These are phyloP conservation scores for Globisporangium barbulae DNA, from an alignment of 352 stramenopile species.

Conservation along the genomic window DNA sequence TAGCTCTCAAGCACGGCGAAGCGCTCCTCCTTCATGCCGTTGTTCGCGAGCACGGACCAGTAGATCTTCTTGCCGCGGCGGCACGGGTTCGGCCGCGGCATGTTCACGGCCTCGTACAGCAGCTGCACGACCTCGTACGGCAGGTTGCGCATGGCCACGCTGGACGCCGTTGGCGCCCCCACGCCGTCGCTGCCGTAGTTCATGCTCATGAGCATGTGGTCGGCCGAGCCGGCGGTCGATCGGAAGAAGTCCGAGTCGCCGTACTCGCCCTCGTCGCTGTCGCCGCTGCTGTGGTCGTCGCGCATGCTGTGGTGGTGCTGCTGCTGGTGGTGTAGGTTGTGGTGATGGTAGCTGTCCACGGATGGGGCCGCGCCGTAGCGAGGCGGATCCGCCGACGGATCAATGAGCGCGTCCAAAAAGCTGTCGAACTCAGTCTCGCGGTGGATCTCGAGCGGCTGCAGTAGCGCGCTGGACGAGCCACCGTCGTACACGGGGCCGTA, in stretches of 20 bases:
- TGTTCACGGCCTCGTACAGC: conserved; percentile 71
- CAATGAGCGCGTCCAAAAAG: conserved; percentile 55
- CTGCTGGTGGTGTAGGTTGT: background rate
- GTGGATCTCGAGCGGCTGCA: conserved; percentile 52
- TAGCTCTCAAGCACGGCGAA: conserved; percentile 57
- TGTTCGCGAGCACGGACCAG: conserved; percentile 66
- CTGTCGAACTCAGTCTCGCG: conserved; percentile 57
- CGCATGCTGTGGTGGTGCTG: conserved; percentile 3
- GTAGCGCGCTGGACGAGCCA: conserved; percentile 34
- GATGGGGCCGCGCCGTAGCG: conserved; percentile 1
- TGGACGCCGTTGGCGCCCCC: conserved; percentile 18
- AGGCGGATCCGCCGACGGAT: conserved; percentile 19
- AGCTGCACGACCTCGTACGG: conserved; percentile 51
- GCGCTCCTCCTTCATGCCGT: conserved; percentile 61
- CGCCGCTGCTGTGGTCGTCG: conserved; percentile 12
- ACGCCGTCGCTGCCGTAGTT: conserved; percentile 21
- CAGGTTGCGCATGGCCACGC: conserved; percentile 41
- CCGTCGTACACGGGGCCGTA: conserved; percentile 27
- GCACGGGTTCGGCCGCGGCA: conserved; percentile 67
- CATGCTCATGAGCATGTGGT: conserved; percentile 21
- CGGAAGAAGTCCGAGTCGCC: conserved; percentile 15
- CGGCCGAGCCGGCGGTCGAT: conserved; percentile 15
- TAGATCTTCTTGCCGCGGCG: conserved; percentile 73
- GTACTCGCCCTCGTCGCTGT: conserved; percentile 19
- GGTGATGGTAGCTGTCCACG: conserved; percentile 13